A percentile compares a stretch with the other conserved stretches of the same genome.
phyloP scores from a whole-genome alignment of 2,329 filamentous ascomycete genomes.

The Cladorrhinum sp. region DNA sequence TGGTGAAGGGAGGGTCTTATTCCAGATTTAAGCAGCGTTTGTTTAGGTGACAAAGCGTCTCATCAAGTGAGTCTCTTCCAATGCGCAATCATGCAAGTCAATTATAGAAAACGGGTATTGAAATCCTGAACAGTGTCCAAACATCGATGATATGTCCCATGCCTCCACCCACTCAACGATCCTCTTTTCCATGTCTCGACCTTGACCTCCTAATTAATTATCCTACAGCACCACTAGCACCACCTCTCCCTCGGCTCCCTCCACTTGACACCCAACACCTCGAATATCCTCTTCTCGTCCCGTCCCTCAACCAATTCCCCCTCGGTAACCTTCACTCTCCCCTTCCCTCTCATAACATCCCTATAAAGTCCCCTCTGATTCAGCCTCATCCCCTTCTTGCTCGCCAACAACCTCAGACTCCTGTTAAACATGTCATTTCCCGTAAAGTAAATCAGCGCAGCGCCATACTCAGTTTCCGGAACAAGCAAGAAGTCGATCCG shows the following conservation, averaged over 20 bases:
- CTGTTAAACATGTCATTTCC: conserved; percentile 94
- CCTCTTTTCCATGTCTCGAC: neutral
- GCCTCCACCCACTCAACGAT: neutral
- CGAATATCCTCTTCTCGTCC: conserved; percentile 78
- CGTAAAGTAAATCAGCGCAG: conserved; percentile 90
- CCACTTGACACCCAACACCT: conserved; percentile 79
- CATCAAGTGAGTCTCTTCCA: no score
- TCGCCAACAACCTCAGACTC: conserved; percentile 71
- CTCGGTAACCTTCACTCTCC: conserved; percentile 59
- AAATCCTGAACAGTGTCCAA: neutral
- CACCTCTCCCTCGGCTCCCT: conserved; percentile 72
- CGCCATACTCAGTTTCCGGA: conserved; percentile 74
- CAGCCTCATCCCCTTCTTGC: conserved; percentile 76
- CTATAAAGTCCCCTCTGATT: conserved; percentile 80
- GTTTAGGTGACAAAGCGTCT: no score
- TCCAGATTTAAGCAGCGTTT: no score
- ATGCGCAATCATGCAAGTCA: no score
- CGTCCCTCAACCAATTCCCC: conserved; percentile 70
- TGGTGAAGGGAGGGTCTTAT: no score
- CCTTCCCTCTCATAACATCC: conserved; percentile 60
- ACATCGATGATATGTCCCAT: neutral
- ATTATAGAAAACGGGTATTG: neutral
- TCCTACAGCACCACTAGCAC: conserved; percentile 49
- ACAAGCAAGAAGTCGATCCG: conserved; percentile 84
- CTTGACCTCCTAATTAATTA: neutral